Evolutionary conservation across 805 yeast species (phyloP), one percentile per base, ranked within the genome.

Genomic region (Candida boleticola): DNA sequence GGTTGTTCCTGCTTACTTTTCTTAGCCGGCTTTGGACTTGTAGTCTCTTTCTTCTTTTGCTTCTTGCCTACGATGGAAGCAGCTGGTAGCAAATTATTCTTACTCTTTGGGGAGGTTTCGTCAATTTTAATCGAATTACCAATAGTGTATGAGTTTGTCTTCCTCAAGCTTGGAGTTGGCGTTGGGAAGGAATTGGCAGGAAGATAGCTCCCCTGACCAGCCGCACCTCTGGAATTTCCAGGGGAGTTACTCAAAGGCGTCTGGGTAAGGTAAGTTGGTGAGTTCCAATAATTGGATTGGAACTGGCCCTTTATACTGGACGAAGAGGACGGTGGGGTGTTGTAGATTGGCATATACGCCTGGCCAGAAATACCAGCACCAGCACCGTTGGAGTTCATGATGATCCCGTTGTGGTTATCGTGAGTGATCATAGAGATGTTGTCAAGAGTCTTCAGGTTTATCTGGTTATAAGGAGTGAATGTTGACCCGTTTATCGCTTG

Each of bases 361-460:
- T 14, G 20, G 20, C 16, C 11, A 4, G 20, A 11, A 13, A 34
- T 40, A 29, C 39, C 44, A 23, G 31, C 20, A 23, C 36, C n/a
- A 21, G 44, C 44, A 4, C 23, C 48, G 29, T 54, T 60, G 23
- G 69, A 63, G 30, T 63, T 56, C 48, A 46, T 50, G 11, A 66
- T 57, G 23, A 66, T 52, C 35, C 64, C 64, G 34, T 64, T 23
- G 27, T 23, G 27, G 27, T 23, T 31, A 5, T 35, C 48, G 29
- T 54, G 61, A 25, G 69, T 63, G 29, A 64, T 56, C 48, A 46
- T 50, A 10, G 66, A 58, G 23, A 66, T 52, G 36, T 65, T 66
- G 34, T 64, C 71, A 50, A 64, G 48, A 6, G 71, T 55, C 40
- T 57, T 61, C n/a, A 62, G 32, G 47, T 63, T 61, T 41, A 65